Evolutionary conservation across 1,284 basidiomycete species (phyloP).

Genomic region (Clitocybe nebularis): DNA sequence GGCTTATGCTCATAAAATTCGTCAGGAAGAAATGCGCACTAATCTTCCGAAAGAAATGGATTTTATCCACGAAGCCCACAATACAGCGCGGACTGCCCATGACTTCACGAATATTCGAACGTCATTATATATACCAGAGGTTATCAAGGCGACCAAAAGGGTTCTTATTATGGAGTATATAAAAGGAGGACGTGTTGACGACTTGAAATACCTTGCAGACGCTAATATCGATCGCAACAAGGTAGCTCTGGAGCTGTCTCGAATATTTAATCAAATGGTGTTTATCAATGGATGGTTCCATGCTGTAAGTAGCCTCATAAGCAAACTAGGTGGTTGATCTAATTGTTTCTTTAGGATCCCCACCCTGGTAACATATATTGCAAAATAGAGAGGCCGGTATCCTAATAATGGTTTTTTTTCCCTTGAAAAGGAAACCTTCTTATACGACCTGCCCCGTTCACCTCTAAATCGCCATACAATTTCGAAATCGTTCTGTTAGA

Average conservation of each 20-base stretch:
- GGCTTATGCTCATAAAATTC: not conserved
- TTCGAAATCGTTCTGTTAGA: slow-evolving; percentile 94
- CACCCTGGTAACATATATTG: slow-evolving; percentile 52
- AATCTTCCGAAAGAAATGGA: slow-evolving; percentile 96
- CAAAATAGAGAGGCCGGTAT: slow-evolving; percentile 5
- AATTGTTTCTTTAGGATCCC: slow-evolving; percentile 51
- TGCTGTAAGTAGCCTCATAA: slow-evolving; percentile 47
- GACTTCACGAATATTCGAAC: slow-evolving; percentile 79
- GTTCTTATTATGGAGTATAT: slow-evolving; percentile 95
- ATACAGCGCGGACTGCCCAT: slow-evolving; percentile 67
- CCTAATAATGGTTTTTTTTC: slow-evolving; percentile 14
- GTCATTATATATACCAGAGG: slow-evolving; percentile 88
- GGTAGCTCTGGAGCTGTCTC: slow-evolving; percentile 85
- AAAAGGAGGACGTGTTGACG: slow-evolving; percentile 86
- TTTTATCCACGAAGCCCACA: slow-evolving; percentile 87
- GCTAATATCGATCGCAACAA: slow-evolving; percentile 92
- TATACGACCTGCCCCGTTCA: slow-evolving; percentile 68
- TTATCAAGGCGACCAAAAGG: slow-evolving; percentile 80
- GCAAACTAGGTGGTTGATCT: not conserved
- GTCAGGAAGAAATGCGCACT: slow-evolving; percentile 82
- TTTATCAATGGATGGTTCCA: slow-evolving; percentile 94
- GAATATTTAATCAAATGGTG: slow-evolving; percentile 95
- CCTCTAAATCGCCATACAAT: slow-evolving; percentile 80
- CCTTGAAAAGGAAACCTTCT: slow-evolving; percentile 74
- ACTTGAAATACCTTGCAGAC: slow-evolving; percentile 80